These are phyloP conservation scores for Colletotrichum acutatum DNA, from an alignment of 2,329 filamentous ascomycete genomes.

Conservation along the genomic window DNA sequence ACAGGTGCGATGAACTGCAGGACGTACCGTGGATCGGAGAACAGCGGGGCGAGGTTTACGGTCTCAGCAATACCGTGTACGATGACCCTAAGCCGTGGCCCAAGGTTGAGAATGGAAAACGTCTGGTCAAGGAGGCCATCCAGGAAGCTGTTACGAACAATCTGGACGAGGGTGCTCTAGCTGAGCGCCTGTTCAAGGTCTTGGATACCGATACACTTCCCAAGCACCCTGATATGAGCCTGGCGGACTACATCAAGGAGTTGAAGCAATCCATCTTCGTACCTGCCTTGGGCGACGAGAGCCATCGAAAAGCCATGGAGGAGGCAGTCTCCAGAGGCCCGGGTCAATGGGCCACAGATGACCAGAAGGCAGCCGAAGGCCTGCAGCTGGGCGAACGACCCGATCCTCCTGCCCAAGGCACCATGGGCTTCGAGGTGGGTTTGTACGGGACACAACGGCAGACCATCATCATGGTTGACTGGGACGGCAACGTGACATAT, in stretches of 20 bases:
- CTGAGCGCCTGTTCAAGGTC: conserved; percentile 63
- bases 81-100: conserved; percentile 66
- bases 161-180: conserved; percentile 58
- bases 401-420: conserved; percentile 41
- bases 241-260: conserved; percentile 63
- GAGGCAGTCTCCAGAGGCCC: conserved; percentile 51
- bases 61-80: conserved; percentile 72
- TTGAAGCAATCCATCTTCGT: conserved; percentile 72
- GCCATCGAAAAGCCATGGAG: conserved; percentile 57
- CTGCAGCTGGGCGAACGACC: conserved; percentile 43
- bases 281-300: conserved; percentile 64
- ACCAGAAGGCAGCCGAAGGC: conserved; percentile 46
- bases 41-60: conserved; percentile 63
- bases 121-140: conserved; percentile 56
- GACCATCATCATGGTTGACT: conserved; percentile 71
- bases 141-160: conserved; percentile 50
- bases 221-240: conserved; percentile 49
- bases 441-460: conserved; percentile 75
- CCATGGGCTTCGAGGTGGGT: conserved; percentile 64
- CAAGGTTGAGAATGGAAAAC: conserved; percentile 66
- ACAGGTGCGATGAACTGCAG: conserved; percentile 63
- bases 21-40: conserved; percentile 69
- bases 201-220: conserved; percentile 70
- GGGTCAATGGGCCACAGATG: conserved; percentile 51
- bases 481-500: conserved; percentile 70